Evolutionary conservation across 257 asterid species (phyloP).

Genomic region (Coffea eugenioides): DNA sequence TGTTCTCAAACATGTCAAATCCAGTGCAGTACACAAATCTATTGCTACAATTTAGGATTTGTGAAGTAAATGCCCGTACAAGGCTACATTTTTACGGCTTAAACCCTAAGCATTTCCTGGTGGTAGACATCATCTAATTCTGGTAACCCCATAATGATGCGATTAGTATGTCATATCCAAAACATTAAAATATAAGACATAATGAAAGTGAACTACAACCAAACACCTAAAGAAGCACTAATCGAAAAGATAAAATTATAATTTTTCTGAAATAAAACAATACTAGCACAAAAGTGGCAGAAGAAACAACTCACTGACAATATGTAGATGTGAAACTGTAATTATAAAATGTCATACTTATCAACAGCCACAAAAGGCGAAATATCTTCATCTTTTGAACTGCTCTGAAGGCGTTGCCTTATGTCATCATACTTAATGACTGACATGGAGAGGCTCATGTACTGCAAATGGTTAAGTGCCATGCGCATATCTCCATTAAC

Average conservation of each 20-base stretch:
- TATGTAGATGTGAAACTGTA: conserved; percentile 14
- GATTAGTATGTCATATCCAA: neutral
- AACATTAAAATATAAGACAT: neutral
- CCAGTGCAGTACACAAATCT: no score
- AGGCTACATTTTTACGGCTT: neutral
- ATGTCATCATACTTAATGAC: conserved; percentile 89
- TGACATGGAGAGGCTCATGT: conserved; percentile 88
- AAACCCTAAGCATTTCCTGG: neutral
- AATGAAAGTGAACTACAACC: neutral
- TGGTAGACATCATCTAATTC: neutral
- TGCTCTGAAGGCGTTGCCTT: conserved; percentile 78
- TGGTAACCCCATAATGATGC: neutral
- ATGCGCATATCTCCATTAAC: conserved; percentile 91
- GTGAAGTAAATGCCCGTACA: neutral
- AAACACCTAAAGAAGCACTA: neutral
- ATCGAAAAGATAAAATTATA: neutral
- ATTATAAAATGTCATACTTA: conserved; percentile 52
- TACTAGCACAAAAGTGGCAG: neutral
- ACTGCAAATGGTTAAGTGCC: conserved; percentile 97
- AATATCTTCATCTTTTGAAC: conserved; percentile 95
- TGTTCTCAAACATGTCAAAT: neutral
- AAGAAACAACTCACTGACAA: no score
- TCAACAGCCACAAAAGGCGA: conserved; percentile 98
- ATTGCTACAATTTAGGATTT: neutral
- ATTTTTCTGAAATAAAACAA: neutral